A percentile compares a stretch with the other conserved stretches of the same genome.
phyloP scores from a whole-genome alignment of 176 grass and related monocot species.

The Musa beccarii region DNA sequence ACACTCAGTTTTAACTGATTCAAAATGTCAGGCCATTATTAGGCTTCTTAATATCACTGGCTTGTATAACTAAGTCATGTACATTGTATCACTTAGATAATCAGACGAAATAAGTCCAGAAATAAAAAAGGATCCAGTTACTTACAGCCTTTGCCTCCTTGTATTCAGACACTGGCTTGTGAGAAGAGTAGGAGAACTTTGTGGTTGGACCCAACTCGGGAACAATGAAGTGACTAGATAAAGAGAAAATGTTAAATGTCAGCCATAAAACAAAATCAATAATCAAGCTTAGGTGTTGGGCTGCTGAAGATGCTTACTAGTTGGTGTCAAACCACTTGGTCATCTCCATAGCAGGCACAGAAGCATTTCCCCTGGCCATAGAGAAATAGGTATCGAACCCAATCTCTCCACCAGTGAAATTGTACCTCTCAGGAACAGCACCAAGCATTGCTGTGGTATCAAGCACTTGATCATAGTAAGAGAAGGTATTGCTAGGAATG shows the following conservation, averaged over 20 bases:
- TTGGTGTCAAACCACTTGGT: slow-evolving; percentile 99
- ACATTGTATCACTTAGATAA: background rate
- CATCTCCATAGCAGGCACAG: slow-evolving; percentile 98
- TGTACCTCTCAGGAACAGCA: slow-evolving; percentile 79
- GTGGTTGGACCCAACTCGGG: slow-evolving; percentile 73
- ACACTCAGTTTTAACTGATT: no score
- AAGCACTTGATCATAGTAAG: slow-evolving; percentile 92
- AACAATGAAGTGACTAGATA: slow-evolving; percentile 85
- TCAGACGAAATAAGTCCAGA: background rate
- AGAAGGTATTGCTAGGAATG: slow-evolving; percentile 98
- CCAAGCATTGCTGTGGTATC: slow-evolving; percentile 93
- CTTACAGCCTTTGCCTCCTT: slow-evolving; percentile 96
- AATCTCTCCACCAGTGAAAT: slow-evolving; percentile 73
- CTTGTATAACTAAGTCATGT: background rate
- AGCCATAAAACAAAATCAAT: slow-evolving; percentile 6
- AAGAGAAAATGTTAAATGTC: slow-evolving; percentile 8
- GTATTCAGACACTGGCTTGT: slow-evolving; percentile 92
- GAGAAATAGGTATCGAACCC: slow-evolving; percentile 83
- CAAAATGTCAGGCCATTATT: no score
- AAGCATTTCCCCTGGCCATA: slow-evolving; percentile 88
- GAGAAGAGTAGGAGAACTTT: slow-evolving; percentile 85
- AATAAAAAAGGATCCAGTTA: background rate
- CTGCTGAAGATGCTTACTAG: slow-evolving; percentile 46
- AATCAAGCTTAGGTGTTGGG: background rate
- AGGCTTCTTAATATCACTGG: background rate